These are phyloP conservation scores for Pisolithus marmoratus DNA, from an alignment of 768 basidiomycete species.

Conservation along the genomic window DNA sequence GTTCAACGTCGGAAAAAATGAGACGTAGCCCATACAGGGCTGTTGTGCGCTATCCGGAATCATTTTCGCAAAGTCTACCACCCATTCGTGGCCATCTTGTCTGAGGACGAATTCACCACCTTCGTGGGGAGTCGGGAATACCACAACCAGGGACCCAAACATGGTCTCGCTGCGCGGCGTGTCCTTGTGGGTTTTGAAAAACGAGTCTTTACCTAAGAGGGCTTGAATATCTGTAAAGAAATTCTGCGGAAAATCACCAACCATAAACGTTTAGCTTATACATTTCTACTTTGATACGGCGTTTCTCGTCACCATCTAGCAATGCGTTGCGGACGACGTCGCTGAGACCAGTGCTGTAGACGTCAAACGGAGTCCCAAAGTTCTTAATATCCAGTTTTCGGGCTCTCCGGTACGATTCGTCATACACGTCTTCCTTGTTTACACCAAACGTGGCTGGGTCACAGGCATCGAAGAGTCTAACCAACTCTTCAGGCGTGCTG, in stretches of 20 bases:
- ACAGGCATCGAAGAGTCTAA: conserved; percentile 30
- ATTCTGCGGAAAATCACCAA: conserved; percentile 8
- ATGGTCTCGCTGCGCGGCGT: conserved; percentile 39
- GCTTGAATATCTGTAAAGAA: too few relatives aligned
- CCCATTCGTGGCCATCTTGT: conserved; percentile 9
- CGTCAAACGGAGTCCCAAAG: conserved; percentile 33
- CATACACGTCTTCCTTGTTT: conserved; percentile 31
- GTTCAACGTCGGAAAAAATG: too few relatives aligned
- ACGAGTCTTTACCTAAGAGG: conserved; percentile 33
- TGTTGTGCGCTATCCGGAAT: too few relatives aligned
- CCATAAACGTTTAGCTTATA: conserved; percentile 47
- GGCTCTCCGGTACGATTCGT: conserved; percentile 41
- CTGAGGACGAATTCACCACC: conserved; percentile 37
- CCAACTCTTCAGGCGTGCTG: neutral
- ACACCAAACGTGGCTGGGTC: conserved; percentile 36
- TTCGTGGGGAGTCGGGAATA: conserved; percentile 42
- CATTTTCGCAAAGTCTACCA: conserved; percentile 15
- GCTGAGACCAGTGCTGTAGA: conserved; percentile 21
- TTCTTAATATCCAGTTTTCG: conserved; percentile 35
- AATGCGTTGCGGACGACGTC: conserved; percentile 19
- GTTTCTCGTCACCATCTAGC: conserved; percentile 14
- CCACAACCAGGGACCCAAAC: conserved; percentile 48
- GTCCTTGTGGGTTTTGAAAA: conserved; percentile 48
- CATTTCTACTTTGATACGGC: conserved; percentile 30
- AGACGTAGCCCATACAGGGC: too few relatives aligned